Evolutionary conservation across 2,329 filamentous ascomycete species (phyloP).

Genomic region (Aspergillus caelatus): DNA sequence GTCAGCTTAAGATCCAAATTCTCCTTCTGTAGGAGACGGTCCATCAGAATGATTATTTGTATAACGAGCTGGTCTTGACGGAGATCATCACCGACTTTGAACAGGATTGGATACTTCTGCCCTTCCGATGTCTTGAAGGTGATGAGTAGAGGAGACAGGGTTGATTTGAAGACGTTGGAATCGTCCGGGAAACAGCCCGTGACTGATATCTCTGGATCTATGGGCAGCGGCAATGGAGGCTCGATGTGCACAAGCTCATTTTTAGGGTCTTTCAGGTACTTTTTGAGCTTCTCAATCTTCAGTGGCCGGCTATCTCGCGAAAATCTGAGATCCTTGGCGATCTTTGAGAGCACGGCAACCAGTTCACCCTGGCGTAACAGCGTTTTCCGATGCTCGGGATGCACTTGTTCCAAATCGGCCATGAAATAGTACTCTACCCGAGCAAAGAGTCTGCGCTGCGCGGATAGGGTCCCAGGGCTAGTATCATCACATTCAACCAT

Average conservation of each 20-base stretch:
- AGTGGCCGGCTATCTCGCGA: conserved; percentile 75
- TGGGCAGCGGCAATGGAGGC: conserved; percentile 80
- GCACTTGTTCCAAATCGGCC: conserved; percentile 76
- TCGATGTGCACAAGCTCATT: conserved; percentile 85
- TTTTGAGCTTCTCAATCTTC: conserved; percentile 83
- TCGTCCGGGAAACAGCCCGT: conserved; percentile 81
- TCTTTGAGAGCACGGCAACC: conserved; percentile 81
- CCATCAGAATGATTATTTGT: conserved; percentile 97
- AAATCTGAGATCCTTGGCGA: conserved; percentile 84
- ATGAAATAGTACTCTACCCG: conserved; percentile 97
- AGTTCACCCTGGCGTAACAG: conserved; percentile 87
- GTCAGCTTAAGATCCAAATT: conserved; percentile 94
- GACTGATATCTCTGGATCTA: conserved; percentile 81
- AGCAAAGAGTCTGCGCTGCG: conserved; percentile 82
- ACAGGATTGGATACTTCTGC: conserved; percentile 84
- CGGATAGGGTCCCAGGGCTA: conserved; percentile 72
- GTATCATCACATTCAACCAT: conserved; percentile 94
- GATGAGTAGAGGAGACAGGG: conserved; percentile 85
- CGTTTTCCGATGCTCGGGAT: conserved; percentile 72
- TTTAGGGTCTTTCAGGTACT: conserved; percentile 81
- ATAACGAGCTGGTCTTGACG: conserved; percentile 97
- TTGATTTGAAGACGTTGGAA: conserved; percentile 92
- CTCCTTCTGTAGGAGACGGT: conserved; percentile 90
- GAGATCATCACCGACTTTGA: conserved; percentile 95
- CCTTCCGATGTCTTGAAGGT: conserved; percentile 82